These are phyloP conservation scores for Brassica rapa DNA, from an alignment of 345 rosid genomes.

Conservation along the genomic window DNA sequence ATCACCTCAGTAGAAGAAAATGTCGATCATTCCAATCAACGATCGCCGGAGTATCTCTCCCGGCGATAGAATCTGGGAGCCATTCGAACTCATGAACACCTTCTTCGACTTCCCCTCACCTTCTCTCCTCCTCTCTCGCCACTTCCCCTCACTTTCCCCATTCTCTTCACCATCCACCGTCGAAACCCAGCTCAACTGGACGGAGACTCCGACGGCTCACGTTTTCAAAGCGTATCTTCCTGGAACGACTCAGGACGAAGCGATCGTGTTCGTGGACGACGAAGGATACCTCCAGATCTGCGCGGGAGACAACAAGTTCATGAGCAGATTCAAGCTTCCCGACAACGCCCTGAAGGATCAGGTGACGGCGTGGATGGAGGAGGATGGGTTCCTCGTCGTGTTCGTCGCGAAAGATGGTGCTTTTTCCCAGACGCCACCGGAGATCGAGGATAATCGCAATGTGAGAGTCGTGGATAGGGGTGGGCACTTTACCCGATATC, in stretches of 20 bases:
- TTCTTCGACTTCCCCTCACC: slow-evolving; percentile 33
- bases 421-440: background rate
- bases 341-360: slow-evolving; percentile 32
- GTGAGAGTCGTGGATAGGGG: slow-evolving; percentile 43
- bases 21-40: slow-evolving; percentile 42
- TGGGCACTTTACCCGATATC: no score
- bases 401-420: slow-evolving; percentile 35
- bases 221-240: slow-evolving; percentile 44
- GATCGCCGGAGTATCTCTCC: slow-evolving; percentile 24
- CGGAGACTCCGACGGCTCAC: slow-evolving; percentile 38
- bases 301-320: slow-evolving; percentile 36
- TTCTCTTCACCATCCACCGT: slow-evolving; percentile 13
- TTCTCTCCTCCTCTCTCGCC: slow-evolving; percentile 19
- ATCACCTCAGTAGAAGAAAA: background rate
- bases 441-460: slow-evolving; percentile 30
- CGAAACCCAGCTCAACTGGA: slow-evolving; percentile 38
- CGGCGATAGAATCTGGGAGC: slow-evolving; percentile 29
- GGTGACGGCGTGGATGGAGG: slow-evolving; percentile 45
- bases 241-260: slow-evolving; percentile 29
- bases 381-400: slow-evolving; percentile 35
- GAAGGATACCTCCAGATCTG: slow-evolving; percentile 43
- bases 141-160: slow-evolving; percentile 33
- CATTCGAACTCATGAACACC: slow-evolving; percentile 31
- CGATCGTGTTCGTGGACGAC: slow-evolving; percentile 38
- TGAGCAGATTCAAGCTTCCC: slow-evolving; percentile 43